phyloP scores from a whole-genome alignment of 495 filamentous ascomycete genomes.

The Astrothelium macrocarpum region DNA sequence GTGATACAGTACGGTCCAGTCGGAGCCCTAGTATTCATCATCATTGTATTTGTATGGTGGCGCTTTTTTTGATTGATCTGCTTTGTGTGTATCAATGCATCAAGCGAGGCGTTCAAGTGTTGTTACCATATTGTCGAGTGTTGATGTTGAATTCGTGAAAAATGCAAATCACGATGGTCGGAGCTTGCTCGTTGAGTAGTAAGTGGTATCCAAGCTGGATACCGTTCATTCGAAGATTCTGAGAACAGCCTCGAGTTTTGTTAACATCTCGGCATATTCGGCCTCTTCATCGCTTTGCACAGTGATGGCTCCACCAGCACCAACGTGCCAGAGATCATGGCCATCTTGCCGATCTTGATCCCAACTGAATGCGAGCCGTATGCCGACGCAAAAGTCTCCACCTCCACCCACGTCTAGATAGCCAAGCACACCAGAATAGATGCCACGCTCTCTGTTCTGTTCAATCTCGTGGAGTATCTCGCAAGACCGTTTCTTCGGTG shows the following conservation, averaged over 20 bases:
- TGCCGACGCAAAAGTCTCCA: conserved; percentile 82
- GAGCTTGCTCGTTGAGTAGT: background rate
- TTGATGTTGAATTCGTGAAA: background rate
- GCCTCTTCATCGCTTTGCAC: conserved; percentile 62
- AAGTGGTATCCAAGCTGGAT: background rate
- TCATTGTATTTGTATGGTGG: conserved; percentile 82
- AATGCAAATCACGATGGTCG: background rate
- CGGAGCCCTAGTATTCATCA: conserved; percentile 64
- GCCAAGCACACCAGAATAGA: conserved; percentile 84
- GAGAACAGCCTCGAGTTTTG: conserved; percentile 63
- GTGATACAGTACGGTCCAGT: conserved; percentile 70
- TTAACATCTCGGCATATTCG: conserved; percentile 87
- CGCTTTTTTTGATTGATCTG: conserved; percentile 61
- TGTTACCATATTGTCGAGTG: background rate
- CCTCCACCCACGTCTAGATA: conserved; percentile 79
- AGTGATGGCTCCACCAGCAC: conserved; percentile 84
- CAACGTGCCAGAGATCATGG: conserved; percentile 63
- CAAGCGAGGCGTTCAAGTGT: background rate
- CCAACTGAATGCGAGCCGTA: conserved; percentile 66
- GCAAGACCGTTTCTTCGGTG: conserved; percentile 83
- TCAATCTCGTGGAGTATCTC: conserved; percentile 68
- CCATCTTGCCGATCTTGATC: conserved; percentile 39
- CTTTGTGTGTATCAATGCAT: background rate
- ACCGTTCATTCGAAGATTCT: conserved; percentile 25
- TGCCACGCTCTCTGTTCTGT: conserved; percentile 49